A percentile compares a stretch with the other conserved stretches of the same genome.
Evolutionary conservation across 106 monocot genomes (phyloP).

Genomic region (Amphibolis antarctica): DNA sequence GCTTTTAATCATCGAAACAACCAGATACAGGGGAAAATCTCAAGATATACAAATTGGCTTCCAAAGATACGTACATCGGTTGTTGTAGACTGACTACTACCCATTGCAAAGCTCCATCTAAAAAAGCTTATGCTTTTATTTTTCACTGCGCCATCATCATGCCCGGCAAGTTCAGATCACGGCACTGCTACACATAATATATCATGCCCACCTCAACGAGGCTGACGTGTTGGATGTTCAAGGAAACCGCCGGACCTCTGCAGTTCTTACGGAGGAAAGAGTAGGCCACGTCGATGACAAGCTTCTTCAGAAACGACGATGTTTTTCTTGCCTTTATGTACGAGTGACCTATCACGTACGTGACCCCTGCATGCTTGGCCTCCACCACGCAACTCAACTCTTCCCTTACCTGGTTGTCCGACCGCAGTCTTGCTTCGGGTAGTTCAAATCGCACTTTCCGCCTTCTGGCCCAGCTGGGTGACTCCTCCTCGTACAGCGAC

Average conservation of each 20-base stretch:
- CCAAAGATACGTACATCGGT: not conserved
- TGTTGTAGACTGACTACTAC: not conserved
- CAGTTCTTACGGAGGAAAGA: conserved; percentile 75
- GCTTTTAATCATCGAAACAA: too few relatives aligned
- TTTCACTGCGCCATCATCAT: not conserved
- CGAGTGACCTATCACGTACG: conserved; percentile 70
- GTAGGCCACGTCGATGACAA: conserved; percentile 60
- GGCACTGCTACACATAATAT: conserved; percentile 50
- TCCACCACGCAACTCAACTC: conserved; percentile 43
- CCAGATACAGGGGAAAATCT: too few relatives aligned
- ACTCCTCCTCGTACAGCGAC: conserved; percentile 46
- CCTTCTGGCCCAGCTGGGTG: conserved; percentile 24
- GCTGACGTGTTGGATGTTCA: conserved; percentile 77
- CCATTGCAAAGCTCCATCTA: not conserved
- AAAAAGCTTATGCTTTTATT: not conserved
- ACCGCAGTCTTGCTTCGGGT: conserved; percentile 6
- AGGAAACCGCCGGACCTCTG: conserved; percentile 58
- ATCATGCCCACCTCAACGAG: conserved; percentile 82
- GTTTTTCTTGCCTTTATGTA: conserved; percentile 59
- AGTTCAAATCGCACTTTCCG: conserved; percentile 51
- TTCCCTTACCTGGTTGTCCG: conserved; percentile 40
- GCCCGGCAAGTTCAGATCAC: not conserved
- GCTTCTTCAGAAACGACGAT: conserved; percentile 64
- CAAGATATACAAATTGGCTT: not conserved
- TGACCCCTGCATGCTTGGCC: conserved; percentile 66